Evolutionary conservation across 2,329 filamentous ascomycete genomes (phyloP).

Genomic region (Clonostachys sp.): DNA sequence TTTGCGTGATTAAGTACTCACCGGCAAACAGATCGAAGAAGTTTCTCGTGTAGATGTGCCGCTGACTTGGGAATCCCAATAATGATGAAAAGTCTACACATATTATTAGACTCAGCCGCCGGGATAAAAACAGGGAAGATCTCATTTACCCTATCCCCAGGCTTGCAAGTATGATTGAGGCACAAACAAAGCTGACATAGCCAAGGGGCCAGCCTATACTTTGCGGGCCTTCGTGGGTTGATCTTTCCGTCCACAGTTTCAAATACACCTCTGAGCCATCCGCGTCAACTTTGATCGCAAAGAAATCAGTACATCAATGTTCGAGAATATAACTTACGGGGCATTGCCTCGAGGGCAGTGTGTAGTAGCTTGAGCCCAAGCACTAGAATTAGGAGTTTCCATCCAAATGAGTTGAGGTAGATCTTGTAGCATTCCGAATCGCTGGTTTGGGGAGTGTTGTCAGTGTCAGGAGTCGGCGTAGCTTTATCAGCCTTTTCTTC

Average conservation of each 20-base stretch:
- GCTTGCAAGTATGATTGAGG: neutral
- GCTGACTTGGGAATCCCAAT: constrained; percentile 4
- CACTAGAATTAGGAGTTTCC: neutral
- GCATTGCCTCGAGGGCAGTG: constrained; percentile 3
- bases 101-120: too few relatives aligned
- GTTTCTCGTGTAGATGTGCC: constrained; percentile 10
- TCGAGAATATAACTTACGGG: constrained; percentile 1
- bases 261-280: constrained; percentile 1
- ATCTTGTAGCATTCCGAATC: constrained; percentile 19
- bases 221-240: neutral
- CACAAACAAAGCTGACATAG: neutral
- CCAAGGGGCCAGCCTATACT: neutral
- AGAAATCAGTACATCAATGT: neutral
- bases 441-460: constrained; percentile 17
- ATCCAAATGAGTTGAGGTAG: constrained; percentile 10
- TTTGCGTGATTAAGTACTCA: constrained; percentile 8
- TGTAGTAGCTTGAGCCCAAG: constrained; percentile 1
- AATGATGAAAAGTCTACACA: constrained; percentile 9
- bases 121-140: too few relatives aligned
- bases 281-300: neutral
- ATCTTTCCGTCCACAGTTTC: constrained; percentile 4
- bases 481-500: too few relatives aligned
- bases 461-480: neutral
- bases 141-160: constrained; percentile 8
- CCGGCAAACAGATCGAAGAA: constrained; percentile 12